These are phyloP conservation scores for Lactifluus volemus DNA, from an alignment of 768 basidiomycete species.

Conservation along the genomic window DNA sequence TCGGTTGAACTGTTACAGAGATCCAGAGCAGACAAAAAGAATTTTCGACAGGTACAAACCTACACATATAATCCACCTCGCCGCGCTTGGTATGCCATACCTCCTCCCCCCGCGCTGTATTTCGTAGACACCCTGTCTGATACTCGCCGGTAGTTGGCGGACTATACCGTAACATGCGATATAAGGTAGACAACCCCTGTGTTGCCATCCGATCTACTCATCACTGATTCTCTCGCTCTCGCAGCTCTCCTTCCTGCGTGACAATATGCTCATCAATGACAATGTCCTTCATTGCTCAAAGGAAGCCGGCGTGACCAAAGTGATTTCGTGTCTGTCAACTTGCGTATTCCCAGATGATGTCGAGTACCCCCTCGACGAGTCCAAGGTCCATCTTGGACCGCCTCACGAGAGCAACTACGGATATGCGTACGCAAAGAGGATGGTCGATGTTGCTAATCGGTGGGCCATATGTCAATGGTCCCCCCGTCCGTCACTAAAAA, in stretches of 20 bases:
- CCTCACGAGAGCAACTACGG: constrained; percentile 95
- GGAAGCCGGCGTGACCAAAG: constrained; percentile 55
- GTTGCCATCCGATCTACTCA: not conserved
- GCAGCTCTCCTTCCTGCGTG: constrained; percentile 85
- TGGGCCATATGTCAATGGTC: constrained; percentile 29
- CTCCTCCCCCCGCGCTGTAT: not conserved
- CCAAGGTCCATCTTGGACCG: constrained; percentile 85
- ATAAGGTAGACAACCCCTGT: constrained; percentile 48
- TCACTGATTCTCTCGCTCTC: not conserved
- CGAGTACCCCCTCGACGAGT: constrained; percentile 86
- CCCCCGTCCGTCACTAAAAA: not conserved
- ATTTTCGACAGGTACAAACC: constrained; percentile 89
- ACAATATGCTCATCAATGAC: constrained; percentile 94
- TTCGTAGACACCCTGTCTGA: not conserved
- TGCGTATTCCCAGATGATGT: constrained; percentile 98
- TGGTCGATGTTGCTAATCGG: constrained; percentile 96
- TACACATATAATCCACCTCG: constrained; percentile 94
- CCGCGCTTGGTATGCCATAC: constrained; percentile 66
- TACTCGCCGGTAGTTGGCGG: constrained; percentile 61
- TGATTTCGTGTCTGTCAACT: constrained; percentile 93
- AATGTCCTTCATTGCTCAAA: constrained; percentile 78
- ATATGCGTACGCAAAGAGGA: constrained; percentile 90
- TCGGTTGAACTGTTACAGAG: constrained; percentile 34
- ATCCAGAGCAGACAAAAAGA: constrained; percentile 55
- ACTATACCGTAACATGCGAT: constrained; percentile 92